phyloP scores from a whole-genome alignment of 2,329 filamentous ascomycete species.

The Venturia oleaginea region DNA sequence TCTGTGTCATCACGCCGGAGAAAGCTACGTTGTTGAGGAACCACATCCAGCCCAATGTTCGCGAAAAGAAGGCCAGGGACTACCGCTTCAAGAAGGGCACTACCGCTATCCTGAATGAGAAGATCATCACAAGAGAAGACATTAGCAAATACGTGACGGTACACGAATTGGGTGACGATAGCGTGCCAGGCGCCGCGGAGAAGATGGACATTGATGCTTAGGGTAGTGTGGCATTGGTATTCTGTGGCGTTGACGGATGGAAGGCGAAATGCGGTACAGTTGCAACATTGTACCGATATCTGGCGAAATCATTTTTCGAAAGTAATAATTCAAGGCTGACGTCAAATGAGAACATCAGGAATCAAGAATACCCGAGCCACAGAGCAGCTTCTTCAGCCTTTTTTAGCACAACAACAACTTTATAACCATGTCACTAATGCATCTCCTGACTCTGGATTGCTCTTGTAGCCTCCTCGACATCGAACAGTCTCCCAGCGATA shows the following conservation, averaged over 20 bases:
- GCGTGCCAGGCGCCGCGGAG: constrained; percentile 50
- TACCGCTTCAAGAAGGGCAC: constrained; percentile 87
- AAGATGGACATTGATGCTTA: constrained; percentile 55
- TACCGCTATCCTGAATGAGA: constrained; percentile 93
- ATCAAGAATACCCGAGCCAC: too few species aligned
- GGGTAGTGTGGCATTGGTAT: neutral
- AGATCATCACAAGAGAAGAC: constrained; percentile 88
- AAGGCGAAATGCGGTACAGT: neutral
- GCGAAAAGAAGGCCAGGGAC: constrained; percentile 83
- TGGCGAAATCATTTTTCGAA: too few species aligned
- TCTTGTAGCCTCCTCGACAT: too few species aligned
- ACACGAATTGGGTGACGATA: constrained; percentile 67
- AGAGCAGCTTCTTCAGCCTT: too few species aligned
- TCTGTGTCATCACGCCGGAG: constrained; percentile 88
- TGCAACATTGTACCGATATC: too few species aligned
- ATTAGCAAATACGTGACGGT: constrained; percentile 91
- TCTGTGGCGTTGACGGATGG: neutral
- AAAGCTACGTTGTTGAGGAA: constrained; percentile 92
- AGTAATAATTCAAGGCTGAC: too few species aligned
- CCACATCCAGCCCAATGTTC: constrained; percentile 86
- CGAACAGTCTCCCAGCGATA: too few species aligned
- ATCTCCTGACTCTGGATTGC: too few species aligned
- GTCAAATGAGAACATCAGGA: too few species aligned
- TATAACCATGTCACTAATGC: too few species aligned
- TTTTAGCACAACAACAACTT: too few species aligned